A percentile compares a stretch with the other conserved stretches of the same genome.
Evolutionary conservation across 2,329 filamentous ascomycete genomes (phyloP).

Genomic region (Parastagonospora avenae): DNA sequence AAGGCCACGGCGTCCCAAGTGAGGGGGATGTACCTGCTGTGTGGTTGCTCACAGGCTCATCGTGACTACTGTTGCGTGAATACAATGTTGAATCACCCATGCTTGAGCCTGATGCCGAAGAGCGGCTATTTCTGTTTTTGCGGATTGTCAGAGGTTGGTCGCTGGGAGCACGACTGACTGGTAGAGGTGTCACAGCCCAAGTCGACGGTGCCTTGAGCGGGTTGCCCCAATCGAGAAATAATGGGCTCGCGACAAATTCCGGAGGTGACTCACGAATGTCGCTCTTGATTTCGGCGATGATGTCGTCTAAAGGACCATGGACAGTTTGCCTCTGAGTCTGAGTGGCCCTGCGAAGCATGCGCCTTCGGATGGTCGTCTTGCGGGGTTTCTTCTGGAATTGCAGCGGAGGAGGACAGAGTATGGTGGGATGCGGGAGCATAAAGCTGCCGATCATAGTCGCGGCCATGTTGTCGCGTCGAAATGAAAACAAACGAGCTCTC

Average conservation of each 20-base stretch:
- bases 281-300: slow-evolving; percentile 41
- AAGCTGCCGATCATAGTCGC: slow-evolving; percentile 10
- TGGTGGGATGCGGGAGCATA: slow-evolving; percentile 14
- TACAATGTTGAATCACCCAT: slow-evolving; percentile 16
- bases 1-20: slow-evolving; percentile 24
- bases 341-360: slow-evolving; percentile 29
- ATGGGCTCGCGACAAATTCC: slow-evolving; percentile 13
- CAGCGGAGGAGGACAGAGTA: slow-evolving; percentile 35
- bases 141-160: slow-evolving; percentile 38
- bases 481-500: slow-evolving; percentile 8
- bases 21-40: slow-evolving; percentile 13
- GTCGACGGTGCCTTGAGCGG: slow-evolving; percentile 23
- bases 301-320: slow-evolving; percentile 40
- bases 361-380: slow-evolving; percentile 30
- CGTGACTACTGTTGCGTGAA: slow-evolving; percentile 19
- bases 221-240: slow-evolving; percentile 17
- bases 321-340: slow-evolving; percentile 11
- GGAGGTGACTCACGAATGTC: slow-evolving; percentile 31
- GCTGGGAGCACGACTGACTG: slow-evolving; percentile 36
- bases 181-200: slow-evolving; percentile 33
- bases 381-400: slow-evolving; percentile 37
- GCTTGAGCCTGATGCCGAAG: slow-evolving; percentile 34
- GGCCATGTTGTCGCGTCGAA: slow-evolving; percentile 16
- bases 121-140: slow-evolving; percentile 39
- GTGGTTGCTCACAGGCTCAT: slow-evolving; percentile 5